Base-by-base conservation (phyloP, 805 yeast genomes). In the Clavispora fructus region DNA sequence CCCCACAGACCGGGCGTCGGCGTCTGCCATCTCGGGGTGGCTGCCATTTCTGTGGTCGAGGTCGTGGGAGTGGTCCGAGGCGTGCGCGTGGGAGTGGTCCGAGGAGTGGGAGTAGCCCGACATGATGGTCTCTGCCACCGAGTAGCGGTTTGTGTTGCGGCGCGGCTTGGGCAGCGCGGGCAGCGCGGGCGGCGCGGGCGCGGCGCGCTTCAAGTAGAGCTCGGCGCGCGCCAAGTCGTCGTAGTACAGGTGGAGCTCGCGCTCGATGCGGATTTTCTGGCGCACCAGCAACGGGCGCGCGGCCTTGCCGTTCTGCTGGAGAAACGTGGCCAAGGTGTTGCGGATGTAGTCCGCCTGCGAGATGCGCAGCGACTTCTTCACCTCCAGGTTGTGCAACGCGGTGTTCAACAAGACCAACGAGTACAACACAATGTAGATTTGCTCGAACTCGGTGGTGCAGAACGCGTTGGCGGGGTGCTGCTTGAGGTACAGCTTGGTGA, bases 361-460 rank as follows among this genome's bases (percentile, higher is more conserved):
- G 40, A 71, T 71, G 49, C 64, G 67, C 31, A 68, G 61, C 47
- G 65, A 68, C 46, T 60, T 65, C 51, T 60, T 63, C 13, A 71
- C 58, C 51, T 68, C 75, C 7, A 62, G 57, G 47, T 83, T 83
- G 65, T 87, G 89, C 33, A 87, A 66, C 45, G 89, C 90, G 0
- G 95, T 85, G 63, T 88, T 88, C 44, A 87, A 69, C 43, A 88
- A 74, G 43, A 88, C 71, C 54, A 88, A 66, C 2, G 90, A 77
- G 63, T 87, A 88, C 32, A 87, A 73, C 3, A 87, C 74, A 29
- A 88, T 79, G 62, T 87, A 88, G 48, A 85, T 68, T 46, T 67
- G 81, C 43, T 73, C 86, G 50, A 69, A 68, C 57, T 71, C 77
- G 45, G 64, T 65, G 58, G 75, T 79, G 59, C 70, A 74, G 59